Percentiles rank a stretch among this genome's conserved stretches.
phyloP scores from a whole-genome alignment of 805 yeast species.

The Candida jianshihensis region DNA sequence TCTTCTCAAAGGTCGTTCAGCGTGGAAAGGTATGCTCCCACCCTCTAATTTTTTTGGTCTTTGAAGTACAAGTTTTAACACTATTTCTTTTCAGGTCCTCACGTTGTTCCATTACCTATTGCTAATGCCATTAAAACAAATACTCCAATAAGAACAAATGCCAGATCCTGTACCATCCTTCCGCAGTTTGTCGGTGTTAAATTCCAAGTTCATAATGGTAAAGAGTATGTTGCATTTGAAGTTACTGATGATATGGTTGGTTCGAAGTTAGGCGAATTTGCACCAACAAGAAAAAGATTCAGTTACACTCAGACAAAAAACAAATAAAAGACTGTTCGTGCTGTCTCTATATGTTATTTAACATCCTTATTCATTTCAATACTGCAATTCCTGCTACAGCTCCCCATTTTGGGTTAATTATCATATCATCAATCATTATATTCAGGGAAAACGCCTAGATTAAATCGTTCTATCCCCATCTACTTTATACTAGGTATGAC shows the following conservation, averaged over 20 bases:
- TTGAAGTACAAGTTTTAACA: too few species aligned
- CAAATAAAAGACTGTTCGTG: slow-evolving; percentile 22
- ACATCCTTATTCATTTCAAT: too few species aligned
- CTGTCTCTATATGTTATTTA: too few species aligned
- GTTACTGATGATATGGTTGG: slow-evolving; percentile 97
- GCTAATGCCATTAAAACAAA: slow-evolving; percentile 75
- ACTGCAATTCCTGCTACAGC: too few species aligned
- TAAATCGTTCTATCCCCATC: too few species aligned
- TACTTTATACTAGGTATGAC: too few species aligned
- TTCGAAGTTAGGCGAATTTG: slow-evolving; percentile 89
- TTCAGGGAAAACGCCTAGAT: too few species aligned
- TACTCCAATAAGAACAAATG: slow-evolving; percentile 90
- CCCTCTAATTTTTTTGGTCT: too few species aligned
- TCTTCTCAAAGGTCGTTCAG: slow-evolving; percentile 41
- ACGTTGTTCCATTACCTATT: slow-evolving; percentile 90
- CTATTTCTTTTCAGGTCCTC: slow-evolving; percentile 69
- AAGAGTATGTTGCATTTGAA: slow-evolving; percentile 82
- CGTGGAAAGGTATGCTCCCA: slow-evolving; percentile 53
- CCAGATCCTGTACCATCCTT: slow-evolving; percentile 86
- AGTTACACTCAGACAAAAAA: slow-evolving; percentile 75
- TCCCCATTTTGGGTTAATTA: too few species aligned
- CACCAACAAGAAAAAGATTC: slow-evolving; percentile 86
- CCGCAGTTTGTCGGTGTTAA: slow-evolving; percentile 94
- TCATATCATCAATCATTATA: too few species aligned
- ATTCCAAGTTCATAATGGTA: slow-evolving; percentile 95